Conservation (phyloP, 2,329 filamentous ascomycete genomes). For the Alternaria triticimaculans region DNA sequence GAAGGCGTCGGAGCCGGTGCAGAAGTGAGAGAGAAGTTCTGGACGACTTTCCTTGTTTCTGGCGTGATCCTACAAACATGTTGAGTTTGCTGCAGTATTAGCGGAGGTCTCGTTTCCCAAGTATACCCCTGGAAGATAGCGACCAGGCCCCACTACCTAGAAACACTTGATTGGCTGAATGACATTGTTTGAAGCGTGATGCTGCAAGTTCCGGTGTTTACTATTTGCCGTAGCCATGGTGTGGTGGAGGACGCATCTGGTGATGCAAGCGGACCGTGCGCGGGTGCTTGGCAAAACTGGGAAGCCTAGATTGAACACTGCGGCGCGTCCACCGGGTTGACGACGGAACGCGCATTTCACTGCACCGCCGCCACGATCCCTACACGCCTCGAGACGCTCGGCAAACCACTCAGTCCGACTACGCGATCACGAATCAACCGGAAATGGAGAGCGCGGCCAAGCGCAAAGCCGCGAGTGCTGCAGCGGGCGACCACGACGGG, state of each 20-base stretch:
- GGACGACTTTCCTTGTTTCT: constrained; percentile 8
- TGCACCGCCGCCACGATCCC: constrained; percentile 40
- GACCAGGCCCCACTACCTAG: constrained; percentile 25
- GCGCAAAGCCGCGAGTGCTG: constrained; percentile 61
- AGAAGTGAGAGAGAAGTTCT: constrained; percentile 25
- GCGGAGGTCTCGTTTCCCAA: constrained; percentile 28
- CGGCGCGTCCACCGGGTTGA: constrained; percentile 31
- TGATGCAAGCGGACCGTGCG: constrained; percentile 13
- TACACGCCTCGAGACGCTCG: constrained; percentile 16
- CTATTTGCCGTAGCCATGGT: neutral
- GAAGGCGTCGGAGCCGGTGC: constrained; percentile 54
- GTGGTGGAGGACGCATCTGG: constrained; percentile 2
- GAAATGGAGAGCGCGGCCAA: constrained; percentile 58
- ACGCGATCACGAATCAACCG: constrained; percentile 39
- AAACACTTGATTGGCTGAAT: constrained; percentile 10
- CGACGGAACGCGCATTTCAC: constrained; percentile 38
- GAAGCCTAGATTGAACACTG: constrained; percentile 19
- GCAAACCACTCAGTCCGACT: constrained; percentile 26
- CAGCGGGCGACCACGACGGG: constrained; percentile 58
- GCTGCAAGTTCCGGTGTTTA: neutral
- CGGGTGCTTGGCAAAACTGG: constrained; percentile 10
- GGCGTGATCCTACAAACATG: constrained; percentile 16
- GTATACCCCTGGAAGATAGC: constrained; percentile 38
- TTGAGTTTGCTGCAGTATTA: constrained; percentile 32
- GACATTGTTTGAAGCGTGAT: neutral